phyloP scores from a whole-genome alignment of 192 early-diverging fungal genomes.

The Geosiphon pyriformis region DNA sequence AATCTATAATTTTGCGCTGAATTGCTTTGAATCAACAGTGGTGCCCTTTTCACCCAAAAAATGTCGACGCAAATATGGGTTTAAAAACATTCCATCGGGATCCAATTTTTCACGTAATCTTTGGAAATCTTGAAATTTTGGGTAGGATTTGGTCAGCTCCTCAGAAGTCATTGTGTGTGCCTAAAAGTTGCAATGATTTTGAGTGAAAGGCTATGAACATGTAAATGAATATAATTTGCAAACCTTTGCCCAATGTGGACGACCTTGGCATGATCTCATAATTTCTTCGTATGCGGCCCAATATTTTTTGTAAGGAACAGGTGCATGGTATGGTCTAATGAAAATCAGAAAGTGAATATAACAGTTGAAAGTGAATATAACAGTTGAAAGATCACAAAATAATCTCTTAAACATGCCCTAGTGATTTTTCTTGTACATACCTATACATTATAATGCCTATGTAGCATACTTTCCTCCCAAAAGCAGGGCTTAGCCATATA shows the following conservation, averaged over 20 bases:
- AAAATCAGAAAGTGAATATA: not conserved
- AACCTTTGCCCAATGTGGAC: conserved; percentile 81
- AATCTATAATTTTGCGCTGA: conserved; percentile 5
- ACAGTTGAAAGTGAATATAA: not conserved
- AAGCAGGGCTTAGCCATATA: conserved; percentile 63
- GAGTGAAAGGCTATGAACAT: not conserved
- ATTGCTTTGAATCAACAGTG: not conserved
- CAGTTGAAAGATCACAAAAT: not conserved
- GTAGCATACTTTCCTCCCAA: conserved; percentile 55
- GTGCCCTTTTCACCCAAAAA: conserved; percentile 28
- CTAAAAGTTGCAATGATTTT: conserved; percentile 23
- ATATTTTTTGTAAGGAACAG: conserved; percentile 67
- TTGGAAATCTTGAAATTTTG: conserved; percentile 56
- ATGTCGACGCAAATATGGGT: conserved; percentile 63
- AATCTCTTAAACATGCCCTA: too few relatives aligned
- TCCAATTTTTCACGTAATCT: conserved; percentile 51
- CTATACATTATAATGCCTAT: conserved; percentile 76
- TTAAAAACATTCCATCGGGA: conserved; percentile 65
- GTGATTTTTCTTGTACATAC: too few relatives aligned
- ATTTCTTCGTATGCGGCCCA: conserved; percentile 68
- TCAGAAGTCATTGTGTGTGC: conserved; percentile 52
- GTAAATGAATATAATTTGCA: too few relatives aligned
- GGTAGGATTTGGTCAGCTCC: conserved; percentile 53
- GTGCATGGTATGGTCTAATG: conserved; percentile 56
- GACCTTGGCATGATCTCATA: conserved; percentile 57